Conservation (phyloP, 2,329 filamentous ascomycete species). For the Alternaria brassicicola region DNA sequence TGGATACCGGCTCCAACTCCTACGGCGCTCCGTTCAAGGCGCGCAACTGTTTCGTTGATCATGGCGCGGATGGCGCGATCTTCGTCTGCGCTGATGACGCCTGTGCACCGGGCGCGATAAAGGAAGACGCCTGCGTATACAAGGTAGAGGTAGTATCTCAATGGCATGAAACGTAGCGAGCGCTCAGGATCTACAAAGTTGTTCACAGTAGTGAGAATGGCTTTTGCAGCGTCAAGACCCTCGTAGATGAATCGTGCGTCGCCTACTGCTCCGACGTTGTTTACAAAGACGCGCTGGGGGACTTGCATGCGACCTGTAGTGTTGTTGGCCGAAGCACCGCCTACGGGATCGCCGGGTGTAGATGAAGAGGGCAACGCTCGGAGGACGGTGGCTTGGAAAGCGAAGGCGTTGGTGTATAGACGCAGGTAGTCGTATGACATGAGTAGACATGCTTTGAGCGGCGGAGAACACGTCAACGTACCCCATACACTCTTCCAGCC, state of each 20-base stretch:
- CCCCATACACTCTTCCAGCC: conserved; percentile 76
- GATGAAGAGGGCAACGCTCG: conserved; percentile 48
- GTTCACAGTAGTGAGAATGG: conserved; percentile 57
- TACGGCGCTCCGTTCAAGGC: conserved; percentile 53
- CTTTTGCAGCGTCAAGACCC: conserved; percentile 57
- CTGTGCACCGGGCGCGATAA: conserved; percentile 56
- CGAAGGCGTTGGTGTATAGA: conserved; percentile 76
- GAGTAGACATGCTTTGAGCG: conserved; percentile 70
- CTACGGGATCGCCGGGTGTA: conserved; percentile 13
- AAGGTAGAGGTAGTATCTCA: conserved; percentile 57
- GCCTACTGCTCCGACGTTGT: conserved; percentile 57
- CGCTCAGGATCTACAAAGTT: conserved; percentile 58
- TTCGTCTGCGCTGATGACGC: conserved; percentile 56
- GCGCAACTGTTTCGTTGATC: conserved; percentile 54
- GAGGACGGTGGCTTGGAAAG: conserved; percentile 71
- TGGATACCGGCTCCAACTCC: conserved; percentile 46
- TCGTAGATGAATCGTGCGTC: conserved; percentile 59
- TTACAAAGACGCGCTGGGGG: conserved; percentile 55
- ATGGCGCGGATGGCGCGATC: conserved; percentile 55
- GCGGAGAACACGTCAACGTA: conserved; percentile 67
- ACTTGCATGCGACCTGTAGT: conserved; percentile 37
- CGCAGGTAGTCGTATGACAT: conserved; percentile 75
- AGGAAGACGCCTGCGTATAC: conserved; percentile 58
- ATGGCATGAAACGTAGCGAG: conserved; percentile 55
- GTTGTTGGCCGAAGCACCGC: neutral